These are phyloP conservation scores for Malania oleifera DNA, from an alignment of 164 flowering plant species.

Conservation along the genomic window DNA sequence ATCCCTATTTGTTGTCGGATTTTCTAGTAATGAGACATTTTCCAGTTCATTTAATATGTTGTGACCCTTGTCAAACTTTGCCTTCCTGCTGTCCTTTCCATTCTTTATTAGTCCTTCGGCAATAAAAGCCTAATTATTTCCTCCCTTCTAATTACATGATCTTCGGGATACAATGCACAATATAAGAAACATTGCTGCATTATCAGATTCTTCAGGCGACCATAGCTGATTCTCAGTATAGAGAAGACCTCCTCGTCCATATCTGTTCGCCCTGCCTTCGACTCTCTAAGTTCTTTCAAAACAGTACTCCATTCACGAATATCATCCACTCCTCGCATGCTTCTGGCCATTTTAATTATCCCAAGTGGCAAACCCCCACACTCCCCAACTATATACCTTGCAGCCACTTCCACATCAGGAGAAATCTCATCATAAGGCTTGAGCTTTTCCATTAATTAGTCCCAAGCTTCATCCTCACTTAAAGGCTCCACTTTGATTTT, in stretches of 20 bases:
- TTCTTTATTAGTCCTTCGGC: slow-evolving; percentile 16
- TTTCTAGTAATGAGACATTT: slow-evolving; percentile 17
- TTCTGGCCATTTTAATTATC: slow-evolving; percentile 11
- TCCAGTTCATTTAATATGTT: slow-evolving; percentile 6
- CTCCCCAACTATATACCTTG: slow-evolving; percentile 9
- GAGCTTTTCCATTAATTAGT: not conserved
- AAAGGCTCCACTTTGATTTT: slow-evolving; percentile 9
- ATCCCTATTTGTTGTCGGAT: not conserved
- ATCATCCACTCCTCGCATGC: slow-evolving; percentile 14
- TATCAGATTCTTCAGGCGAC: slow-evolving; percentile 4
- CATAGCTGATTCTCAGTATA: slow-evolving; percentile 15
- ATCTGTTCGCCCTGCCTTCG: slow-evolving; percentile 1
- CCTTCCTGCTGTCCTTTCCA: not conserved
- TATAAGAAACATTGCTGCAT: slow-evolving; percentile 6
- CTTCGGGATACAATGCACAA: slow-evolving; percentile 18
- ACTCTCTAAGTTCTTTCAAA: slow-evolving; percentile 10
- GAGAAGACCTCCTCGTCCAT: slow-evolving; percentile 8
- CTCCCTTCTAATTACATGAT: slow-evolving; percentile 2
- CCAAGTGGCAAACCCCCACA: slow-evolving; percentile 26
- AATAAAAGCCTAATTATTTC: slow-evolving; percentile 17
- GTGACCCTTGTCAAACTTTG: not conserved
- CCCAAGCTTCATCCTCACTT: slow-evolving; percentile 13
- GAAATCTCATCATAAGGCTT: too few relatives aligned
- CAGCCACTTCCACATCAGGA: not conserved
- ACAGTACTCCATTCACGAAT: slow-evolving; percentile 20